phyloP scores from a whole-genome alignment of 2,329 filamentous ascomycete genomes.

The Ilyonectria mors-panacis region DNA sequence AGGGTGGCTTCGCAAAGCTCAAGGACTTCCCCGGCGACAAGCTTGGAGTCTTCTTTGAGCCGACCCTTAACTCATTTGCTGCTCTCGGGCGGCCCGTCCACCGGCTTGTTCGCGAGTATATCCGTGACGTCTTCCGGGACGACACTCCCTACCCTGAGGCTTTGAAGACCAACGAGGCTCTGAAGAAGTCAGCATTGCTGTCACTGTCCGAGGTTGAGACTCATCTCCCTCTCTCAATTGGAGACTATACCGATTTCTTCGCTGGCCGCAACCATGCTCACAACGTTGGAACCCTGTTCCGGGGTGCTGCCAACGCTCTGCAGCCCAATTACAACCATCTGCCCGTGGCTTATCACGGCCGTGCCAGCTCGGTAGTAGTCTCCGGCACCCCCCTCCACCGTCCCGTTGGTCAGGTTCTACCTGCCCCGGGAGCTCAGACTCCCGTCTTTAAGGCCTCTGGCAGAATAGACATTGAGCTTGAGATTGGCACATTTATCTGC shows the following conservation, averaged over 20 bases:
- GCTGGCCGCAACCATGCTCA: constrained; percentile 84
- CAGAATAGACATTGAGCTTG: constrained; percentile 81
- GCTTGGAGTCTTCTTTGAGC: constrained; percentile 46
- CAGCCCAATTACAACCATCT: constrained; percentile 87
- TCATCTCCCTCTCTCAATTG: constrained; percentile 82
- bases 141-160: constrained; percentile 61
- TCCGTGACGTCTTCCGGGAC: constrained; percentile 72
- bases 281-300: constrained; percentile 77
- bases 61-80: constrained; percentile 53
- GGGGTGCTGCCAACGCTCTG: constrained; percentile 79
- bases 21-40: constrained; percentile 45
- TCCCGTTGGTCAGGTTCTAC: constrained; percentile 81
- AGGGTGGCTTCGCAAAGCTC: constrained; percentile 56
- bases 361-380: constrained; percentile 81
- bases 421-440: constrained; percentile 59
- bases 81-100: constrained; percentile 76
- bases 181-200: constrained; percentile 51
- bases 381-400: constrained; percentile 80
- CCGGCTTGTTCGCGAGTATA: constrained; percentile 76
- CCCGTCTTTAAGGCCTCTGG: constrained; percentile 72
- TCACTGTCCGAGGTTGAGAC: constrained; percentile 65
- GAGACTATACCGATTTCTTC: constrained; percentile 90
- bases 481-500: constrained; percentile 82
- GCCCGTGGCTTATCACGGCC: constrained; percentile 85
- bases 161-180: constrained; percentile 53